Base-by-base conservation (phyloP, 2,329 filamentous ascomycete genomes). In the Hypomyces rosellus region DNA sequence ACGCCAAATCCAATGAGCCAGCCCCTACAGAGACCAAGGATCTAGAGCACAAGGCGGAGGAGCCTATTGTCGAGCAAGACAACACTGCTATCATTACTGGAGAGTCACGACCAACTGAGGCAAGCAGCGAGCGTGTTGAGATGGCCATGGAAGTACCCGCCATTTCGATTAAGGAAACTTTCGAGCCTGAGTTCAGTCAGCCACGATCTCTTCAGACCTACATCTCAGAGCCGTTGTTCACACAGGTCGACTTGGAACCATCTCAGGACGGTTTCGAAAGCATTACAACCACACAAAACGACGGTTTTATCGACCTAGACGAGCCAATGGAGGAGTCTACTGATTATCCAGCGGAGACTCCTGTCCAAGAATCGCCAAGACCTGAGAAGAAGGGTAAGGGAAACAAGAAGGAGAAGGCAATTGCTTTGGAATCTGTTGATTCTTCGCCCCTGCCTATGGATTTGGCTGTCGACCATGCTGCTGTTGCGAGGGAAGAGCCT, bases 221-320 rank as follows among this genome's bases (percentile, higher is more conserved):
- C 11, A 33, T 61, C 14, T 67, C 65, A 12, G 65, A 67, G 50
- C 61, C 61, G 9, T 53, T 68, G 9, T 67, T 67, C 40, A 61
- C 63, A 5, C 65, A 69, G 46, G 60, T 53, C n/a, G 60, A 65
- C 14, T 14, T 57, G 16, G 59, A 63, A 18, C 51, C 57, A 33
- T 61, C 61, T 3, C 62, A 66, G 49, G 54, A 54, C 30, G 52
- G 46, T 14, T 45, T 54, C n/a, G 50, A 53, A 16, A 59, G 53
- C 14, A 34, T 52, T 15, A 57, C 61, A 20, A 46, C 60, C 25
- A 59, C 57, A 2, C 64, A 67, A 43, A 22, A 51, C 18, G 57
- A 60, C n/a, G 57, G 20, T 15, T 40, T 18, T n/a, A 34, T 9
- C 38, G 38, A 41, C 13, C 11, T 30, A 11, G 25, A 2, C 9